phyloP scores from a whole-genome alignment of 2,329 filamentous ascomycete genomes.

The Colletotrichum trifolii region DNA sequence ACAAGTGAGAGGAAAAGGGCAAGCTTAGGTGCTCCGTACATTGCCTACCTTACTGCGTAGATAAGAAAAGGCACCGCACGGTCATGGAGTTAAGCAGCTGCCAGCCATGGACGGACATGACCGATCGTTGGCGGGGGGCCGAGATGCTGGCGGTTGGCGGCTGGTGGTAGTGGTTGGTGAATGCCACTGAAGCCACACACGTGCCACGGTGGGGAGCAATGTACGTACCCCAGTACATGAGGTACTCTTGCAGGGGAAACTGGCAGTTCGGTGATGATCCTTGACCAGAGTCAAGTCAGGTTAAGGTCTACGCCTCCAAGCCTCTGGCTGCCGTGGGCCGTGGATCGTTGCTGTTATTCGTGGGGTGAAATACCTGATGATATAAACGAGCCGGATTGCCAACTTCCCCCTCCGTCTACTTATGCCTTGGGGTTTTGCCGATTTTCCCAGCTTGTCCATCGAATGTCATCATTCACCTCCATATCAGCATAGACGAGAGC shows the following conservation, averaged over 20 bases:
- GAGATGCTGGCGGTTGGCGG: constrained; percentile 6
- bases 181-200: too few species aligned
- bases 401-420: background rate
- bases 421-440: background rate
- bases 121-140: constrained; percentile 23
- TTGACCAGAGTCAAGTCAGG: too few species aligned
- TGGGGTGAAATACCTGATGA: background rate
- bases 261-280: too few species aligned
- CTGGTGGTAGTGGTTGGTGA: too few species aligned
- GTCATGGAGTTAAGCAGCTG: constrained; percentile 2
- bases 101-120: constrained; percentile 23
- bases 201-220: too few species aligned
- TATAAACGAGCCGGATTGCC: constrained; percentile 32
- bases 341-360: too few species aligned
- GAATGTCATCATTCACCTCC: constrained; percentile 24
- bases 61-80: constrained; percentile 6
- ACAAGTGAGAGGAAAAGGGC: background rate
- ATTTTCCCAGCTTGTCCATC: constrained; percentile 10
- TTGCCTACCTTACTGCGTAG: too few species aligned
- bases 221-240: too few species aligned
- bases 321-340: too few species aligned
- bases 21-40: too few species aligned
- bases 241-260: too few species aligned
- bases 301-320: too few species aligned
- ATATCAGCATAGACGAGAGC: constrained; percentile 16